Conservation (phyloP, 2,329 filamentous ascomycete genomes). For the Cyanodermella asteris region DNA sequence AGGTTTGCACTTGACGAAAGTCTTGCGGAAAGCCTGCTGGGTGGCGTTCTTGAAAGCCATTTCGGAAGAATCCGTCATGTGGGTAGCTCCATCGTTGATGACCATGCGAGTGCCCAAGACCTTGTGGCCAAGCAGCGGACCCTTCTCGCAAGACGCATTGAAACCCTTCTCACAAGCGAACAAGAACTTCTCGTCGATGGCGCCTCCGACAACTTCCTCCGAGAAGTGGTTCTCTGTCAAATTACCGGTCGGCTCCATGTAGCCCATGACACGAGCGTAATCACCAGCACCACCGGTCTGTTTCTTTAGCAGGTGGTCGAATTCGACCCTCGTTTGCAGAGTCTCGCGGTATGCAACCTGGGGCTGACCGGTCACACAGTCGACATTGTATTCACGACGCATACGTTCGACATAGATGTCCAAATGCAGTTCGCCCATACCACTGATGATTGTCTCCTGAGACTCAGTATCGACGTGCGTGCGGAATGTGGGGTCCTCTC, state of each 20-base stretch:
- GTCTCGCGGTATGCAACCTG: constrained; percentile 96
- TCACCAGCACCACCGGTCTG: constrained; percentile 91
- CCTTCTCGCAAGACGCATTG: constrained; percentile 58
- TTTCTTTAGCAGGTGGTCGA: constrained; percentile 86
- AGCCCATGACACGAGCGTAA: constrained; percentile 80
- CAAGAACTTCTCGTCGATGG: constrained; percentile 88
- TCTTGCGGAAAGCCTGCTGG: constrained; percentile 89
- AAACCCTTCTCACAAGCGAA: constrained; percentile 93
- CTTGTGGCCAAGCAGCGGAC: constrained; percentile 77
- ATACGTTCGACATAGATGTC: constrained; percentile 97
- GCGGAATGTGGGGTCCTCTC: constrained; percentile 93
- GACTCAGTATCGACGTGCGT: constrained; percentile 81
- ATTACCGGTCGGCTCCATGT: constrained; percentile 61
- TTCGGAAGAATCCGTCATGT: constrained; percentile 95
- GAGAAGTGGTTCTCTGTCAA: constrained; percentile 64
- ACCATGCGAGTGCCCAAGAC: constrained; percentile 82
- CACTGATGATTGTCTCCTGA: constrained; percentile 91
- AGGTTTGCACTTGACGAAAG: constrained; percentile 60
- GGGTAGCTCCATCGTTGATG: constrained; percentile 86
- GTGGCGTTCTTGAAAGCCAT: constrained; percentile 88
- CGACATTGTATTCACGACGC: constrained; percentile 87
- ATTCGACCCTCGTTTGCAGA: constrained; percentile 55
- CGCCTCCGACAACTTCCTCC: constrained; percentile 67
- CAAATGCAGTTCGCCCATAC: constrained; percentile 93
- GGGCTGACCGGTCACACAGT: constrained; percentile 85